Percentiles rank a stretch among this genome's conserved stretches.
phyloP scores from a whole-genome alignment of 2,329 filamentous ascomycete genomes.

The Xylariaceae sp. region DNA sequence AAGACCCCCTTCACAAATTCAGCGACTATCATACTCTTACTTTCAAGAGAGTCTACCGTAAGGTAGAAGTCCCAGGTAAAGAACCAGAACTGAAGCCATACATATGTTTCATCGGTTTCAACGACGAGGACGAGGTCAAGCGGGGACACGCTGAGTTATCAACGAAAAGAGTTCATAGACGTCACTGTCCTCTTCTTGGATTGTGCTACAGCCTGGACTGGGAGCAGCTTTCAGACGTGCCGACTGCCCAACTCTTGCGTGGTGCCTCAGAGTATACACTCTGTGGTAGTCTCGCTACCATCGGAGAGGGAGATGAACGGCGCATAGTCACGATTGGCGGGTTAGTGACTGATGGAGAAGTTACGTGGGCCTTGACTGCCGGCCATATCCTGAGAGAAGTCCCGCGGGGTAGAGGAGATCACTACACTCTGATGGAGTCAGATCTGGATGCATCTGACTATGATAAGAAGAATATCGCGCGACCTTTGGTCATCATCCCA shows the following conservation, averaged over 20 bases:
- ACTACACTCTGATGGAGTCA: neutral
- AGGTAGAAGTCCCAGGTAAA: neutral
- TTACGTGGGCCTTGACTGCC: neutral
- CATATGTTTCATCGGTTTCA: neutral
- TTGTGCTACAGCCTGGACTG: neutral
- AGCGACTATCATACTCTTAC: neutral
- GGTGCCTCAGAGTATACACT: neutral
- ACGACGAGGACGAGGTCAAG: neutral
- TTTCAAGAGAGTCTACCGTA: neutral
- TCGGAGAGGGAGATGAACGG: neutral
- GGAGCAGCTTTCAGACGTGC: neutral
- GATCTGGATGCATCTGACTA: neutral
- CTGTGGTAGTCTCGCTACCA: neutral
- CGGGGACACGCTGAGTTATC: neutral
- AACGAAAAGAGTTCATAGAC: neutral
- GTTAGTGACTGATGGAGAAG: neutral
- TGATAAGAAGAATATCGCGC: neutral
- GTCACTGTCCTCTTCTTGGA: neutral
- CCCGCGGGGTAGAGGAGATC: neutral
- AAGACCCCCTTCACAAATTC: neutral
- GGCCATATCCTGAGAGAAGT: neutral
- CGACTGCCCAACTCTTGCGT: neutral
- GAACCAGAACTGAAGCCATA: neutral
- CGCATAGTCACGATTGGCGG: neutral
- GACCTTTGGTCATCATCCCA: neutral